These are phyloP conservation scores for Lentinus tigrinus DNA, from an alignment of 768 basidiomycete genomes.

Conservation along the genomic window DNA sequence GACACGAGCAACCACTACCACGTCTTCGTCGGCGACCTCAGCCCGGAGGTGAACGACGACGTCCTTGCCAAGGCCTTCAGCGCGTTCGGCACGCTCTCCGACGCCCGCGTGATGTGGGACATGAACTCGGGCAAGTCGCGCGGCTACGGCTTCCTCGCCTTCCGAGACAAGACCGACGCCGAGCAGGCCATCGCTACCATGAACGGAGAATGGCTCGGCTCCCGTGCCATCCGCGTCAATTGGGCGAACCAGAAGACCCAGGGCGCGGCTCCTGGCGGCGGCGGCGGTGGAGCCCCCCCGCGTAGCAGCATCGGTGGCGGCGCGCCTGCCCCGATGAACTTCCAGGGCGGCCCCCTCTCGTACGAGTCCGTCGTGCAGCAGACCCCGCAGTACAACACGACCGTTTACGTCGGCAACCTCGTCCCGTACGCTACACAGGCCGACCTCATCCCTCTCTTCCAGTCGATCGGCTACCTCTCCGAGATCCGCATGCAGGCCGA, in stretches of 20 bases:
- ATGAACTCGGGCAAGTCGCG: constrained; percentile 99
- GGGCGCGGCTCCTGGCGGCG: constrained; percentile 38
- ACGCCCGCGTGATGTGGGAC: constrained; percentile 99
- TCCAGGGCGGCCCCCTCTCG: constrained; percentile 83
- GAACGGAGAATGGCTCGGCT: constrained; percentile 99
- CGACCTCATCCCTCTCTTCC: constrained; percentile 96
- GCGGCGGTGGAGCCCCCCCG: constrained; percentile 2
- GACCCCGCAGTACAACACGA: constrained; percentile 91
- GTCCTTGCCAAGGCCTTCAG: constrained; percentile 95
- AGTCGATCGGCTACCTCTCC: constrained; percentile 96
- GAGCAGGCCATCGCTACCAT: constrained; percentile 99
- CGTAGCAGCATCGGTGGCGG: constrained; percentile 37
- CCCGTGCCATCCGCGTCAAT: constrained; percentile 97
- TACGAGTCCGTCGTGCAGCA: constrained; percentile 94
- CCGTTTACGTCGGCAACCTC: constrained; percentile 98
- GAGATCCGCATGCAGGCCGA: constrained; percentile 99
- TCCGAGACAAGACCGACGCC: constrained; percentile 98
- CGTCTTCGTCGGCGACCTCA: constrained; percentile 99
- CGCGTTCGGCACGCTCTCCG: constrained; percentile 94
- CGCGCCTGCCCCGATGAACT: constrained; percentile 89
- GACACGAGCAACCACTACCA: constrained; percentile 97
- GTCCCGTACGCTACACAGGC: constrained; percentile 97
- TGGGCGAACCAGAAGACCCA: constrained; percentile 99
- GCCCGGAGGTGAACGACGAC: constrained; percentile 97
- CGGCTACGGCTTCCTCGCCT: constrained; percentile 97